Conservation (phyloP, 768 basidiomycete genomes). For the Tubosaeta sp. region DNA sequence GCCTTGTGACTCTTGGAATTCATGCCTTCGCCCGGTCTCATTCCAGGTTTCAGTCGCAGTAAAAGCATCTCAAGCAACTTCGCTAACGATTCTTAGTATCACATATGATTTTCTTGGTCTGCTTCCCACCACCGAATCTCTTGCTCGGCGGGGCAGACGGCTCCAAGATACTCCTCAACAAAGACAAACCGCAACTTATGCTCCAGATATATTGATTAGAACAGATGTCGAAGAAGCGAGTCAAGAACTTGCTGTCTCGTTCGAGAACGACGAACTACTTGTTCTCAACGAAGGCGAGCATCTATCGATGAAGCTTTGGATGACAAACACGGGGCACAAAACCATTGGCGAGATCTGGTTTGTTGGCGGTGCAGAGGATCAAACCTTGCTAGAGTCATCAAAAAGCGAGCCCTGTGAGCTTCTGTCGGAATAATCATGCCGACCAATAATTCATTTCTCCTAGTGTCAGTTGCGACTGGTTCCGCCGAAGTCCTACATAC, state of each 20-base stretch:
- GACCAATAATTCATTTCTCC: slow-evolving; percentile 4
- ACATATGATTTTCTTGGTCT: slow-evolving; percentile 71
- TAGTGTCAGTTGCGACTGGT: slow-evolving; percentile 14
- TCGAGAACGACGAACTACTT: slow-evolving; percentile 50
- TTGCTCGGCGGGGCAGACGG: slow-evolving; percentile 68
- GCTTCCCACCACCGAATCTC: slow-evolving; percentile 61
- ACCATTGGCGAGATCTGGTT: slow-evolving; percentile 70
- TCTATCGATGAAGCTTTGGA: slow-evolving; percentile 46
- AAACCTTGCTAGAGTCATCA: slow-evolving; percentile 46
- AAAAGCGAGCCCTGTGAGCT: slow-evolving; percentile 22
- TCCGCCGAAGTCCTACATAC: slow-evolving; percentile 41
- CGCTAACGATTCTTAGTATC: slow-evolving; percentile 53
- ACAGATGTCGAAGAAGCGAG: slow-evolving; percentile 61
- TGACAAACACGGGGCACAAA: slow-evolving; percentile 63
- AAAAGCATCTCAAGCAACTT: slow-evolving; percentile 46
- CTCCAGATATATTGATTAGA: slow-evolving; percentile 57
- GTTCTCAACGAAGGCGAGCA: slow-evolving; percentile 68
- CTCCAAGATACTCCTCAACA: slow-evolving; percentile 74
- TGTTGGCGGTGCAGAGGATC: slow-evolving; percentile 55
- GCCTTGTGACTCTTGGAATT: background rate
- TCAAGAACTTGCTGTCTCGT: slow-evolving; percentile 58
- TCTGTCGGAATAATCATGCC: background rate
- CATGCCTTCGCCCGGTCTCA: background rate
- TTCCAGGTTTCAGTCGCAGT: slow-evolving; percentile 60
- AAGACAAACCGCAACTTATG: slow-evolving; percentile 65